A percentile compares a stretch with the other conserved stretches of the same genome.
phyloP scores from a whole-genome alignment of 352 stramenopile species.

The Poterioochromonas sp. region DNA sequence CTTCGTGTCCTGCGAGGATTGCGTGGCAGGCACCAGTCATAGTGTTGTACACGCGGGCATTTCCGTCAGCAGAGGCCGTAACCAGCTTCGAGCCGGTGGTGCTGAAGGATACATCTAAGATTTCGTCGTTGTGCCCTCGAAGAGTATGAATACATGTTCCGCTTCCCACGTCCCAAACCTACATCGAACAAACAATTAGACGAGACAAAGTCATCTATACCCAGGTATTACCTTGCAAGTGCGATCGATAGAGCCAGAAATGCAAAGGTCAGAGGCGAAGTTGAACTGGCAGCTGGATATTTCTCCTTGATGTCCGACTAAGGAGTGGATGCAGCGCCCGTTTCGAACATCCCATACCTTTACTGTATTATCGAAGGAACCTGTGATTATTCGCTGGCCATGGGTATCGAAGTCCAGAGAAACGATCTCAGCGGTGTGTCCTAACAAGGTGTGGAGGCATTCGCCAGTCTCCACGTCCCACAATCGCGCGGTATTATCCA shows the following conservation, averaged over 20 bases:
- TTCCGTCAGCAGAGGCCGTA: constrained; percentile 80
- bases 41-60: constrained; percentile 85
- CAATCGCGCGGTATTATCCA: constrained; percentile 83
- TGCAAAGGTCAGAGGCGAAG: constrained; percentile 76
- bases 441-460: constrained; percentile 80
- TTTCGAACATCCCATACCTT: constrained; percentile 65
- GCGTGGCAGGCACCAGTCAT: constrained; percentile 84
- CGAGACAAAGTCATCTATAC: too few relatives aligned
- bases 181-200: constrained; percentile 50
- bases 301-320: constrained; percentile 83
- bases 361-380: constrained; percentile 86
- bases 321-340: constrained; percentile 72
- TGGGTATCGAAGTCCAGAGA: constrained; percentile 85
- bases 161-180: constrained; percentile 62
- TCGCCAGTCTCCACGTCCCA: constrained; percentile 88
- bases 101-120: constrained; percentile 87
- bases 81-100: constrained; percentile 83
- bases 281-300: constrained; percentile 89
- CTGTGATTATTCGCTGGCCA: constrained; percentile 81
- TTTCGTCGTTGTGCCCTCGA: constrained; percentile 85
- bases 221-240: constrained; percentile 85
- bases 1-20: constrained; percentile 86
- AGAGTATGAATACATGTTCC: constrained; percentile 82
- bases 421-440: constrained; percentile 86
- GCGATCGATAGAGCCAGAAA: constrained; percentile 80